Evolutionary conservation across 1,284 basidiomycete genomes (phyloP).

Genomic region (Termitomyces sp.): DNA sequence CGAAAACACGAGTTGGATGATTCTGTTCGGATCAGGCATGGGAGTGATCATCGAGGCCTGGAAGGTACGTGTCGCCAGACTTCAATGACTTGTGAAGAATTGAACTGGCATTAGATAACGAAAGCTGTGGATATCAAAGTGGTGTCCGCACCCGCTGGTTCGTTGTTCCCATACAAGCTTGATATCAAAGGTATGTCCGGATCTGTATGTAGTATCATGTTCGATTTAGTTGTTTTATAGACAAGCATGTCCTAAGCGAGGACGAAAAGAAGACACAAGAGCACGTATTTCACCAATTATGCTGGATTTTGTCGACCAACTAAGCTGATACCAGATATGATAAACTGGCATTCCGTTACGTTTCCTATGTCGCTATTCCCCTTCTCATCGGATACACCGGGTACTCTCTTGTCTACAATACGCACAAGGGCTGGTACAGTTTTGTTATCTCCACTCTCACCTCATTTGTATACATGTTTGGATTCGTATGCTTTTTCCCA

Average conservation of each 20-base stretch:
- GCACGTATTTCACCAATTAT: conserved; percentile 38
- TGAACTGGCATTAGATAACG: conserved; percentile 46
- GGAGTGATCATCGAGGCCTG: conserved; percentile 92
- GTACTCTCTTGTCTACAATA: conserved; percentile 87
- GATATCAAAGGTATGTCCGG: conserved; percentile 65
- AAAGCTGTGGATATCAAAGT: conserved; percentile 85
- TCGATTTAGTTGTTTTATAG: conserved; percentile 31
- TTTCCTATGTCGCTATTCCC: conserved; percentile 84
- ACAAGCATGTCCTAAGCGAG: conserved; percentile 90
- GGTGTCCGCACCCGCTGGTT: conserved; percentile 51
- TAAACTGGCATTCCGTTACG: conserved; percentile 85
- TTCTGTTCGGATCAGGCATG: conserved; percentile 82
- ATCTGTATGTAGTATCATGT: conserved; percentile 5
- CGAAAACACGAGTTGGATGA: conserved; percentile 95
- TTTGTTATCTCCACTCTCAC: conserved; percentile 87
- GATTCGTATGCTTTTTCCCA: conserved; percentile 69
- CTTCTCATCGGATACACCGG: conserved; percentile 81
- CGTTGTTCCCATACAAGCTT: conserved; percentile 73
- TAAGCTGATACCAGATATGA: conserved; percentile 59
- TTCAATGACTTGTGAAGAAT: conserved; percentile 8
- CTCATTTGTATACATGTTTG: conserved; percentile 93
- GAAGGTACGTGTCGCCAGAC: conserved; percentile 59
- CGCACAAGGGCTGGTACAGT: conserved; percentile 92
- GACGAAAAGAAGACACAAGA: conserved; percentile 99
- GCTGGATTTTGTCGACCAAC: conserved; percentile 15